Evolutionary conservation across 768 basidiomycete species (phyloP).

Genomic region (Rhizopogon rudus): DNA sequence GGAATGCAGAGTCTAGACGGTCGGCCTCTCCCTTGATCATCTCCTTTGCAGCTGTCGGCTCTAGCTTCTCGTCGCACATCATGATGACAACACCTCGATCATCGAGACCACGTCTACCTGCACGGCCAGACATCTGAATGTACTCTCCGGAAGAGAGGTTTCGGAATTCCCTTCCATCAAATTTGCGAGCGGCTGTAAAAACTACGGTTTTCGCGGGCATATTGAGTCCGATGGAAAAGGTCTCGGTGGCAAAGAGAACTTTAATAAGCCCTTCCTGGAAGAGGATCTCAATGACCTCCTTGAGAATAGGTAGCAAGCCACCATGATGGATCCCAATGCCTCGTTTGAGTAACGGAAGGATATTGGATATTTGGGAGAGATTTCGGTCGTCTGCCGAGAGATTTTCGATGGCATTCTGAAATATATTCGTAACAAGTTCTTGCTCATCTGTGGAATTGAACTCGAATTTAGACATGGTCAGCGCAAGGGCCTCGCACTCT

Average conservation of each 20-base stretch:
- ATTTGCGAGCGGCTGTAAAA: slow-evolving; percentile 93
- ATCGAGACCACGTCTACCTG: slow-evolving; percentile 93
- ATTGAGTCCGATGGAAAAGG: slow-evolving; percentile 95
- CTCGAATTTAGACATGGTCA: slow-evolving; percentile 92
- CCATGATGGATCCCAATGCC: slow-evolving; percentile 99
- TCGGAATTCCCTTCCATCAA: slow-evolving; percentile 92
- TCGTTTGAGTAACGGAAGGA: slow-evolving; percentile 88
- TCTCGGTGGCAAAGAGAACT: slow-evolving; percentile 97
- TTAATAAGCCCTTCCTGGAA: slow-evolving; percentile 99
- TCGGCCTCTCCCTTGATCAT: slow-evolving; percentile 99
- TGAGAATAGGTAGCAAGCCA: slow-evolving; percentile 92
- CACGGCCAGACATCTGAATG: slow-evolving; percentile 99
- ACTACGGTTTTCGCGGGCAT: slow-evolving; percentile 99
- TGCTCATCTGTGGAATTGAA: slow-evolving; percentile 93
- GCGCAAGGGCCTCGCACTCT: slow-evolving; percentile 91
- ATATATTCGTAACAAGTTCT: slow-evolving; percentile 79
- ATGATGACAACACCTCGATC: slow-evolving; percentile 99
- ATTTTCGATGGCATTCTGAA: slow-evolving; percentile 91
- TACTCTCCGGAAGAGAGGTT: slow-evolving; percentile 95
- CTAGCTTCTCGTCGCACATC: slow-evolving; percentile 99
- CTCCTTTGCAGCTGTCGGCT: slow-evolving; percentile 83
- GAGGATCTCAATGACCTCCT: slow-evolving; percentile 98
- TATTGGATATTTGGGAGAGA: slow-evolving; percentile 89
- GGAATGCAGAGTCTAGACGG: slow-evolving; percentile 95
- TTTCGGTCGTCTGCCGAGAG: slow-evolving; percentile 82